A percentile compares a stretch with the other conserved stretches of the same genome.
These are phyloP conservation scores for Pseudonitzschia delicatissima DNA, from an alignment of 108 stramenopile genomes.

Conservation along the genomic window DNA sequence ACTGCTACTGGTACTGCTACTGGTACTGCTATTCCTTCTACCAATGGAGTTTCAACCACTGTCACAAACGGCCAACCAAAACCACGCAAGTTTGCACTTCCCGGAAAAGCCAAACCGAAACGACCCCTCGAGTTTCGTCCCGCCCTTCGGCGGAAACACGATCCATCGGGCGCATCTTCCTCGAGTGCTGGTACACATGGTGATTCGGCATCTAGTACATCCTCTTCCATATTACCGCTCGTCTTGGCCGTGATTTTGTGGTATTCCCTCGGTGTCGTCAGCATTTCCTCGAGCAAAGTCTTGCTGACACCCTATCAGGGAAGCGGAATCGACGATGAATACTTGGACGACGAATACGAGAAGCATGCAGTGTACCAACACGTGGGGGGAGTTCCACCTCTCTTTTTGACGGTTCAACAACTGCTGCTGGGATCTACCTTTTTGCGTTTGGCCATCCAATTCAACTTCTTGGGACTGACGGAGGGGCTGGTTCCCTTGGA, in stretches of 20 bases:
- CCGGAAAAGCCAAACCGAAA: not conserved
- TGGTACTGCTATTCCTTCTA: too few species aligned
- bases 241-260: constrained; percentile 57
- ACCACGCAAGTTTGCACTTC: not conserved
- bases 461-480: constrained; percentile 9
- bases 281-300: constrained; percentile 71
- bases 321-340: not conserved
- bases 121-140: not conserved
- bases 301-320: constrained; percentile 22
- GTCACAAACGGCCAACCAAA: not conserved
- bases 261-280: constrained; percentile 77
- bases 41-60: too few species aligned
- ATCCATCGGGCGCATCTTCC: not conserved
- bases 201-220: not conserved
- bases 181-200: not conserved
- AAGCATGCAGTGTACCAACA: not conserved
- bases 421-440: constrained; percentile 30
- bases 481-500: not conserved
- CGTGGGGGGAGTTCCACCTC: constrained; percentile 27
- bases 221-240: not conserved
- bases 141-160: not conserved
- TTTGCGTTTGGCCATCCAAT: constrained; percentile 27
- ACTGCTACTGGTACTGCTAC: too few species aligned
- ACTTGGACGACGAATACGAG: not conserved
- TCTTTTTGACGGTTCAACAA: constrained; percentile 43